Evolutionary conservation across 2,329 filamentous ascomycete genomes (phyloP).

Genomic region (Cryoendolithus antarcticus): DNA sequence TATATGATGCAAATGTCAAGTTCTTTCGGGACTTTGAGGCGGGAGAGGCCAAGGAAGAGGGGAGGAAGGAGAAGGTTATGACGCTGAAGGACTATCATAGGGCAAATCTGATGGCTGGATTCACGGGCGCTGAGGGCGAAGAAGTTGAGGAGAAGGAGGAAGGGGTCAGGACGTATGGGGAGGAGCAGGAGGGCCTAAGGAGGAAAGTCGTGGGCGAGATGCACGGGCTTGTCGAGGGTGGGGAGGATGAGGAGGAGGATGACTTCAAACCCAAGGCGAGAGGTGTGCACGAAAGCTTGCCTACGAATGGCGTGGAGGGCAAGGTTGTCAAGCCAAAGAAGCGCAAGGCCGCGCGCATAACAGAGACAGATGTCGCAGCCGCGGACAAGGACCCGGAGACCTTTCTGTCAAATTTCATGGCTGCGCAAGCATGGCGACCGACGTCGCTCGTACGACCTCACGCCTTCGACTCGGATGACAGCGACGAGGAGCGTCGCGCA

Average conservation of each 20-base stretch:
- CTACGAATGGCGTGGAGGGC: constrained; percentile 5
- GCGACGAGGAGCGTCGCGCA: constrained; percentile 58
- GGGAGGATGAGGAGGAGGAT: constrained; percentile 45
- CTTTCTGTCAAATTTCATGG: constrained; percentile 87
- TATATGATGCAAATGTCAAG: constrained; percentile 68
- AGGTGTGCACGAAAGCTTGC: constrained; percentile 13
- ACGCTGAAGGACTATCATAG: constrained; percentile 84
- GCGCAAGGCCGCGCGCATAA: constrained; percentile 24
- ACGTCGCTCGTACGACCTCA: constrained; percentile 55
- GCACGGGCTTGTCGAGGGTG: constrained; percentile 46
- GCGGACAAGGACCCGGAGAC: constrained; percentile 84
- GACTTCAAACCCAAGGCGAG: constrained; percentile 43
- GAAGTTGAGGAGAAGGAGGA: constrained; percentile 42
- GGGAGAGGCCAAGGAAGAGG: constrained; percentile 24
- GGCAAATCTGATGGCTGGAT: constrained; percentile 69
- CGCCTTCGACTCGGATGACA: constrained; percentile 86
- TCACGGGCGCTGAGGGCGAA: constrained; percentile 45
- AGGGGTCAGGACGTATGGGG: constrained; percentile 55
- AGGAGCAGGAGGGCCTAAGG: constrained; percentile 81
- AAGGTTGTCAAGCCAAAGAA: constrained; percentile 20
- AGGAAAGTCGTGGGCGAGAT: constrained; percentile 68
- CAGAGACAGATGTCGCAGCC: constrained; percentile 53
- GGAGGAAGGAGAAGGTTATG: constrained; percentile 70
- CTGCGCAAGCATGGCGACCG: constrained; percentile 79
- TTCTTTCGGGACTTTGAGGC: constrained; percentile 63